Base-by-base conservation (phyloP, 2,329 filamentous ascomycete species). In the Trichophaea hybrida region DNA sequence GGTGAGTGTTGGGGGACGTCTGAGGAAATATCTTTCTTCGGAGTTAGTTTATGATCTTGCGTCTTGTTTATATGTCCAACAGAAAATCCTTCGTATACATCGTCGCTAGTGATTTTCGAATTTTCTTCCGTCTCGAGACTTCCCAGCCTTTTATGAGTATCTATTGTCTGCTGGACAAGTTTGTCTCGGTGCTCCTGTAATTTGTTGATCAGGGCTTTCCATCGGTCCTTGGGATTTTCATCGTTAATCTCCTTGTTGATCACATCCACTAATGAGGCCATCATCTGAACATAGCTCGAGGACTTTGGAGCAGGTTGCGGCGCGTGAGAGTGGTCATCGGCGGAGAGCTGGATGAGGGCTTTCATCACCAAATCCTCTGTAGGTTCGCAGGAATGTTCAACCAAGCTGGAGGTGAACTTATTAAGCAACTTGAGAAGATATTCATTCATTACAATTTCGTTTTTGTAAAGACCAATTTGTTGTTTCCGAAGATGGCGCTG, bases 261-360 rank as follows among this genome's bases (percentile, higher is more conserved):
- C 73, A 94, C 86, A 69, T 98, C 93, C 17, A 97, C 80, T 68
- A 98, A 74, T n/a, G 84, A 82, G n/a, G 87, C 87, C 85, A 98
- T 90, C 93, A 98, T 98, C 76, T 94, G 88, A 43, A 88, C 93
- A 71, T 95, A 98, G 12, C 84, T 85, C 0, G 87, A 88, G 68
- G 87, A 54, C 8, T 53, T 89, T 65, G 83, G 84, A 54, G 80
- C 77, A 6, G 86, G 83, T 2, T 88, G 86, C 63, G 81, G 81
- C 70, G 88, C 82, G 69, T 94, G 86, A 12, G 57, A 40, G 50
- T 83, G 78, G 64, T 85, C 78, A 15, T 80, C 80, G 6, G 85
- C 83, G 38, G 82, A 84, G 38, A 65, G 64, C 73, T 95, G 86
- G 78, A 96, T 88, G 70, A 98, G 80, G 17, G 85, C 83, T 68